Conservation (phyloP, 1,284 basidiomycete genomes). For the Puccinia novopanici region DNA sequence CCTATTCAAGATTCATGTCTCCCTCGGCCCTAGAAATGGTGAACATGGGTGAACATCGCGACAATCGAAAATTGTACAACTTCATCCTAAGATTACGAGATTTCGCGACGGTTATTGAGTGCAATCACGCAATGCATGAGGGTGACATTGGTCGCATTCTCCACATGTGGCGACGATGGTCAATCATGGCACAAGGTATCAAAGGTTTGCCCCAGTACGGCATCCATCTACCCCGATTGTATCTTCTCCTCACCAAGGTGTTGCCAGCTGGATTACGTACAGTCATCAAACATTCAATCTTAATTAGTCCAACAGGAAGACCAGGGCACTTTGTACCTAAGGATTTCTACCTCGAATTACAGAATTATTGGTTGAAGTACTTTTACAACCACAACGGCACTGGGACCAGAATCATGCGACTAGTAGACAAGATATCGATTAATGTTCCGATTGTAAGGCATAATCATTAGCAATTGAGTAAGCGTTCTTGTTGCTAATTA, state of each 20-base stretch:
- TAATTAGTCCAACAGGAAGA: conserved; percentile 5
- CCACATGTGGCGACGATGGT: conserved; percentile 6
- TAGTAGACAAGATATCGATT: not conserved
- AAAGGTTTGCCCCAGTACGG: conserved; percentile 1
- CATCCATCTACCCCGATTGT: not conserved
- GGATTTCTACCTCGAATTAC: too few species aligned
- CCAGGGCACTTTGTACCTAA: conserved; percentile 22
- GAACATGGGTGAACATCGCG: not conserved
- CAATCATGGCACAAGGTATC: too few species aligned
- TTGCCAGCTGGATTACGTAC: not conserved
- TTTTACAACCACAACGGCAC: not conserved
- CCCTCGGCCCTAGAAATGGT: not conserved
- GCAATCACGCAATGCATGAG: too few species aligned
- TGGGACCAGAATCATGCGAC: not conserved
- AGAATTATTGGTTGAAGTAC: too few species aligned
- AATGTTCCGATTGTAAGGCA: not conserved
- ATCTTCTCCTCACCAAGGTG: not conserved
- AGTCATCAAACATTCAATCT: not conserved
- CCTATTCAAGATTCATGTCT: not conserved
- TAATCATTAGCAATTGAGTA: too few species aligned
- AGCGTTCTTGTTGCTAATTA: not conserved
- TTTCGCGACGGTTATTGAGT: conserved; percentile 16
- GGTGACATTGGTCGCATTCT: conserved; percentile 18
- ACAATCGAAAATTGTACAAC: not conserved
- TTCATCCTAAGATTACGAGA: conserved; percentile 1